Conservation (phyloP, 2,329 filamentous ascomycete species). For the Colletotrichum tanaceti region DNA sequence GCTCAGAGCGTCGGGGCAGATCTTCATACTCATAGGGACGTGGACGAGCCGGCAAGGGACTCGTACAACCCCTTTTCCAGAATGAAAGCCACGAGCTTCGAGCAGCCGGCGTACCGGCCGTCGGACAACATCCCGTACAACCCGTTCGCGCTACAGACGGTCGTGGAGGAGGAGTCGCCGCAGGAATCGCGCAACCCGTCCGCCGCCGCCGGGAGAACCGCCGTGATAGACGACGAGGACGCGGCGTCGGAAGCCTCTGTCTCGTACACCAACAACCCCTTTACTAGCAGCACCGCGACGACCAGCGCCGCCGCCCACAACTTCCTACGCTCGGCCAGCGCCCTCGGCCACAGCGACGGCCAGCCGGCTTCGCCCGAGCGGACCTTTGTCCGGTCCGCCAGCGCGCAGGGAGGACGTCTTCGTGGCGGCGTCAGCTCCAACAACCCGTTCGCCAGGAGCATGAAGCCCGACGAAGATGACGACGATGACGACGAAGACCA, state of each 20-base stretch:
- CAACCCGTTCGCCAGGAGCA: constrained; percentile 34
- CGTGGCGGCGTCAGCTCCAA: not conserved
- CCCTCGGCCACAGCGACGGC: not conserved
- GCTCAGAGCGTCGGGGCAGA: constrained; percentile 29
- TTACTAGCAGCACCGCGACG: constrained; percentile 25
- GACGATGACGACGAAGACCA: too few species aligned
- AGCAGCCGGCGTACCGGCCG: constrained; percentile 5
- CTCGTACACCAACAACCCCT: too few species aligned
- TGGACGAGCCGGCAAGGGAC: not conserved
- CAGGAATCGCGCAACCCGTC: constrained; percentile 9
- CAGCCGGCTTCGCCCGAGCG: constrained; percentile 14
- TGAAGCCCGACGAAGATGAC: constrained; percentile 9
- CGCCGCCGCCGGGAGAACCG: not conserved
- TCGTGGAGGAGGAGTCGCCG: not conserved
- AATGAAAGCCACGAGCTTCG: not conserved
- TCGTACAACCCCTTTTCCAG: constrained; percentile 27
- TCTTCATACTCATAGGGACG: too few species aligned
- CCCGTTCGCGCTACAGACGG: constrained; percentile 18
- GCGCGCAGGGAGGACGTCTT: constrained; percentile 9
- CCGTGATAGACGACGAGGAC: not conserved
- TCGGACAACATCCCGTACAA: constrained; percentile 21
- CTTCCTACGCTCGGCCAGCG: constrained; percentile 28
- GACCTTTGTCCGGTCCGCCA: constrained; percentile 18
- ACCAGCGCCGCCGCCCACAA: constrained; percentile 25
- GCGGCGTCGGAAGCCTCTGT: not conserved